Conservation (phyloP, 495 filamentous ascomycete species). For the Chaetomidium leptoderma region DNA sequence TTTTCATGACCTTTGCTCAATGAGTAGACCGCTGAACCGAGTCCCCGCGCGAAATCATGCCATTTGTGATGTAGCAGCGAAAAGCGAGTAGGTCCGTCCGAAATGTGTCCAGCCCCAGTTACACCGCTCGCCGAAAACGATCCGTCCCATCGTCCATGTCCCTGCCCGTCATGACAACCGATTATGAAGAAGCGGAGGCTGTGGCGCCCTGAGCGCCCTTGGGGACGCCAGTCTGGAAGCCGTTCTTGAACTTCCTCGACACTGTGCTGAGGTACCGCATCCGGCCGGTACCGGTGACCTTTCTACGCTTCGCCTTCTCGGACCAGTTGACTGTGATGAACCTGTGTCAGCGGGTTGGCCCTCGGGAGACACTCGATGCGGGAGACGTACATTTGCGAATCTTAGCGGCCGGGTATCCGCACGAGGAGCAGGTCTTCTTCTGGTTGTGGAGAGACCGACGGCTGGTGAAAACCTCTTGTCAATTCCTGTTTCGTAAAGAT, state of each 20-base stretch:
- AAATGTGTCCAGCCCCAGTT: slow-evolving; percentile 28
- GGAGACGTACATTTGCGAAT: slow-evolving; percentile 90
- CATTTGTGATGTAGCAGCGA: slow-evolving; percentile 30
- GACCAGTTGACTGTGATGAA: slow-evolving; percentile 82
- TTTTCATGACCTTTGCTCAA: slow-evolving; percentile 34
- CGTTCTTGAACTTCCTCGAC: slow-evolving; percentile 88
- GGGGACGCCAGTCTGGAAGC: slow-evolving; percentile 85
- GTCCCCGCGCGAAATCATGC: slow-evolving; percentile 30
- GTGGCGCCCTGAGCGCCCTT: slow-evolving; percentile 73
- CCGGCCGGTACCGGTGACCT: slow-evolving; percentile 94
- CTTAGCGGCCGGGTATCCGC: slow-evolving; percentile 96
- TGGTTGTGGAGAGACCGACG: slow-evolving; percentile 97
- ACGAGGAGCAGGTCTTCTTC: slow-evolving; percentile 96
- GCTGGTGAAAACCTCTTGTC: slow-evolving; percentile 61
- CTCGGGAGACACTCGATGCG: not conserved
- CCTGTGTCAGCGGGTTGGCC: slow-evolving; percentile 20
- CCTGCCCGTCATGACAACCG: slow-evolving; percentile 22
- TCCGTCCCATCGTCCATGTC: slow-evolving; percentile 27
- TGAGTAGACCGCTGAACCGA: slow-evolving; percentile 30
- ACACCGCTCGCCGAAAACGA: slow-evolving; percentile 35
- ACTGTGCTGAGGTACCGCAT: slow-evolving; percentile 88
- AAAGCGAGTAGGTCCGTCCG: slow-evolving; percentile 28
- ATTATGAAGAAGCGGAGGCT: slow-evolving; percentile 21
- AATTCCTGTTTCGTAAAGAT: slow-evolving; percentile 24
- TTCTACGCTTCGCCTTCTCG: slow-evolving; percentile 99